Evolutionary conservation across 305 asterid genomes (phyloP).

Genomic region (Rubia peregrina): DNA sequence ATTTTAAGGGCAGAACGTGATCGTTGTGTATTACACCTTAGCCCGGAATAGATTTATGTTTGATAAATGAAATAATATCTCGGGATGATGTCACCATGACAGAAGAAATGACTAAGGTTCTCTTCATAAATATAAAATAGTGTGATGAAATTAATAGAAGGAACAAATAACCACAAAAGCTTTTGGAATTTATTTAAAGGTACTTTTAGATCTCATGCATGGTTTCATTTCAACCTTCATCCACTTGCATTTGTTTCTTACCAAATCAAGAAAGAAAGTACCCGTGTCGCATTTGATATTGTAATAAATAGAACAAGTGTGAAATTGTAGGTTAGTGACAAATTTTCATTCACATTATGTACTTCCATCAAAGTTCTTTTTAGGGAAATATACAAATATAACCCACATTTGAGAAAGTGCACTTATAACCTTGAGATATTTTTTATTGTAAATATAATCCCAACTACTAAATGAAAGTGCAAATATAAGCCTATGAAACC

Average conservation of each 20-base stretch:
- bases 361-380: too few species aligned
- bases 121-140: neutral
- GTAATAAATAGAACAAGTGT: too few species aligned
- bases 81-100: constrained; percentile 1
- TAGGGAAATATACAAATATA: too few species aligned
- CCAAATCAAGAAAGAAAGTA: neutral
- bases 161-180: neutral
- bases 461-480: too few species aligned
- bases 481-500: too few species aligned
- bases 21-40: neutral
- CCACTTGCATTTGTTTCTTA: neutral
- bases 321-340: too few species aligned
- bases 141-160: neutral
- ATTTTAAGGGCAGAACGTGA: neutral
- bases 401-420: too few species aligned
- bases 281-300: neutral
- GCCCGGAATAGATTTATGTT: neutral
- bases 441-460: too few species aligned
- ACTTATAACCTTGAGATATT: too few species aligned
- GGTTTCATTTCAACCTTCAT: neutral
- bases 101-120: neutral
- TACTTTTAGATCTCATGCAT: neutral
- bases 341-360: too few species aligned
- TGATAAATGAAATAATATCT: neutral
- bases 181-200: neutral